Evolutionary conservation across 2,329 filamentous ascomycete genomes (phyloP), one percentile per base, ranked within the genome.

Genomic region (Fusarium hostae): DNA sequence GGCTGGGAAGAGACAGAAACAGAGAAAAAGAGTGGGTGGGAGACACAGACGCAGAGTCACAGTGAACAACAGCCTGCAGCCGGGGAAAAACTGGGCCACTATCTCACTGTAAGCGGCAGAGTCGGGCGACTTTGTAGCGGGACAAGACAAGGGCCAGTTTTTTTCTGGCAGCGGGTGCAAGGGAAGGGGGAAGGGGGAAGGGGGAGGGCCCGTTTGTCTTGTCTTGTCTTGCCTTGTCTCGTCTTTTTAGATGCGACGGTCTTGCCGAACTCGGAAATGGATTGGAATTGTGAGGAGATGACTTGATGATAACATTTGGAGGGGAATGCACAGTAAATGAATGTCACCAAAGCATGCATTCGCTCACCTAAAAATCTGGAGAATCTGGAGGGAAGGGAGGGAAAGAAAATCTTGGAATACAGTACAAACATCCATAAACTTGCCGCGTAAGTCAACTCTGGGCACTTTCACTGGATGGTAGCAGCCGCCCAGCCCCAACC

Each of bases 21-120:
- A 45, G 58, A 24, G 22, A 66, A 52, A 59, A 56, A 44, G 34
- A 59, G 63, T 63, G 67, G 57, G 68, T 43, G 58, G 44, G 51
- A 30, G 43, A 35, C 22, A 48, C 47, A 50, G 35, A 55, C 41
- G n/a, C 56, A 60, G 43, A 63, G 28, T 48, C 24, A 39, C 60
- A 68, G 63, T 44, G 69, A 47, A 52, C 50, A 35, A 64, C 51
- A 60, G 65, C 62, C 47, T 48, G 41, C 30, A 64, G 39, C 69
- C 52, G 69, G 70, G 69, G 69, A 35, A 70, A 72, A 59, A 63
- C 50, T 70, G 69, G 69, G 65, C 37, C 39, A 22, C 51, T 63
- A 51, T 37, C 18, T 57, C 57, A 58, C 63, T 66, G 59, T 47
- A 52, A 66, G 68, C 68, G 68, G 68, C 45, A 68, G 58, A 35